Conservation (phyloP, 2,329 filamentous ascomycete species). For the Colletotrichum plurivorum region DNA sequence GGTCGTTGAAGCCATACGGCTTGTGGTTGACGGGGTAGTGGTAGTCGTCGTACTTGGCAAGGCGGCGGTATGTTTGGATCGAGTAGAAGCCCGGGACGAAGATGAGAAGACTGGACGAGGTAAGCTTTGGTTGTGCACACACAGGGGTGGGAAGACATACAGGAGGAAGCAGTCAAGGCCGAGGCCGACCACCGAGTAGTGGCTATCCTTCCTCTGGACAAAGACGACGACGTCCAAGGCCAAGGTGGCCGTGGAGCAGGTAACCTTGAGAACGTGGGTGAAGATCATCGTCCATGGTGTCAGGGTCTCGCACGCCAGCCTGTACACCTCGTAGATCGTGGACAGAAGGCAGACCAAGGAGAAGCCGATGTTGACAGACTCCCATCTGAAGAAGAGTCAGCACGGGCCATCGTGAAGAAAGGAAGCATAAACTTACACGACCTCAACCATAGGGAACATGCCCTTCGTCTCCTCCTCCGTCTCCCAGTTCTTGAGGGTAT, state of each 20-base stretch:
- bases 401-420: background rate
- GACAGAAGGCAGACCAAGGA: slow-evolving; percentile 62
- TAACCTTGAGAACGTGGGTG: slow-evolving; percentile 64
- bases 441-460: slow-evolving; percentile 59
- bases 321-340: slow-evolving; percentile 63
- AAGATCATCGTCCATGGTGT: slow-evolving; percentile 70
- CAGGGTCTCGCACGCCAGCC: slow-evolving; percentile 62
- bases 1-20: slow-evolving; percentile 58
- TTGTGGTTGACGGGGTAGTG: slow-evolving; percentile 64
- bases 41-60: slow-evolving; percentile 65
- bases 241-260: slow-evolving; percentile 61
- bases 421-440: slow-evolving; percentile 60
- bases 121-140: background rate
- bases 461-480: slow-evolving; percentile 54
- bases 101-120: slow-evolving; percentile 54
- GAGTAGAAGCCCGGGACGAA: slow-evolving; percentile 63
- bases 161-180: slow-evolving; percentile 63
- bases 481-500: slow-evolving; percentile 60
- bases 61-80: slow-evolving; percentile 61
- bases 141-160: slow-evolving; percentile 51
- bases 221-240: slow-evolving; percentile 68
- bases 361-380: slow-evolving; percentile 65
- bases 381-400: slow-evolving; percentile 60
- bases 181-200: slow-evolving; percentile 65
- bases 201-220: slow-evolving; percentile 56